Base-by-base conservation (phyloP, 2,329 filamentous ascomycete genomes). In the Dactylonectria estremocensis region DNA sequence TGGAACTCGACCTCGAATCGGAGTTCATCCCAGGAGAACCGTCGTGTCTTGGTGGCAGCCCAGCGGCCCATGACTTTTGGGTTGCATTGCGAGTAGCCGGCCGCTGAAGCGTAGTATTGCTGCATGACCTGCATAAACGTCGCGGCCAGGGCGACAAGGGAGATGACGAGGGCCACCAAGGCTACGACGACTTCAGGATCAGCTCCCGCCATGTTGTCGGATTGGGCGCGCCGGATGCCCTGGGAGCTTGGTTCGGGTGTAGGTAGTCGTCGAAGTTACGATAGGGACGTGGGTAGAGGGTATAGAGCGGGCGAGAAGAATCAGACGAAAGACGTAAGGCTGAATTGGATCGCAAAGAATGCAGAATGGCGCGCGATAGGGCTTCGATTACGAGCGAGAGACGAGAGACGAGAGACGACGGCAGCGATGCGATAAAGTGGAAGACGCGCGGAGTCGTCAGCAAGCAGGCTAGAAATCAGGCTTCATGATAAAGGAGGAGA, bases 1-100 rank as follows among this genome's bases (percentile, higher is more conserved):
- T 87, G 81, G 64, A 85, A 87, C 60, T 82, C 78, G 9, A 87
- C 85, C 65, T 86, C 84, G 69, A 86, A 86, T 3, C 85, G 84
- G 31, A 87, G 76, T 74, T 87, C 84, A 31, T 79, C 77, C 59
- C 76, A 78, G 2, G 77, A 79, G 64, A 87, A 84, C 1, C 72
- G 76, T 10, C 85, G 80, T 2, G 77, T 78, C 65, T 83, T 85
- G 18, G 76, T 80, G 1, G 72, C 67, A 20, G 82, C 79, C 85
- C 85, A 87, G 16, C 77, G 76, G 1, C 85, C 84, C 77, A 86
- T 86, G 59, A 86, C 84, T 53, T 83, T 82, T 58, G 83, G 77
- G 67, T 82, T 83, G 71, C 85, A 87, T 60, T 83, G 83, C 5
- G 83, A 78, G 69, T 85, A 87, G 35, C 85, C 85, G n/a, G 81